Conservation (phyloP, 352 stramenopile species). For the Globisporangium alternatum region DNA sequence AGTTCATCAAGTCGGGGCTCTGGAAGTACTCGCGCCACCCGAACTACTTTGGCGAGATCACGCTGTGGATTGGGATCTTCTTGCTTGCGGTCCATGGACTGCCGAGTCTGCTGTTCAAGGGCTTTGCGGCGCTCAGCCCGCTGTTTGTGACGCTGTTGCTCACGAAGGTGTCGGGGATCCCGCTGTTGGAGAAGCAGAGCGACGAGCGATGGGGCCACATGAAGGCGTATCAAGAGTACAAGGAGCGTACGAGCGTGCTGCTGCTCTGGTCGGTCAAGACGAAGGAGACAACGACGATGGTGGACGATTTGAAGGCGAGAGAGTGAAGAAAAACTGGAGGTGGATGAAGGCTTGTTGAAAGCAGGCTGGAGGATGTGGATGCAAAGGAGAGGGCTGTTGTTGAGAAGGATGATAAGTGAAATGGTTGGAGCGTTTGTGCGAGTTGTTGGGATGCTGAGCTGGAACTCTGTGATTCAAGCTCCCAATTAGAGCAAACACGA, state of each 20-base stretch:
- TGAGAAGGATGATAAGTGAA: too few species aligned
- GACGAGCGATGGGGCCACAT: conserved; percentile 69
- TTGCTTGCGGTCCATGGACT: conserved; percentile 45
- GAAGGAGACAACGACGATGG: too few species aligned
- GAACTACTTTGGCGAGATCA: conserved; percentile 92
- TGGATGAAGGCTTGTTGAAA: too few species aligned
- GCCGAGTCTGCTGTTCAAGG: conserved; percentile 28
- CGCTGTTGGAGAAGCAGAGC: conserved; percentile 68
- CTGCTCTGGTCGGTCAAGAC: conserved; percentile 25
- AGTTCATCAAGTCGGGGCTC: conserved; percentile 69
- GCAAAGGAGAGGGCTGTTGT: too few species aligned
- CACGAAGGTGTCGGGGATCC: conserved; percentile 67
- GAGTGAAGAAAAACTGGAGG: too few species aligned
- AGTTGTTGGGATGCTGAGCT: too few species aligned
- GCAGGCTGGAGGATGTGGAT: too few species aligned
- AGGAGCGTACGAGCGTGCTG: conserved; percentile 63
- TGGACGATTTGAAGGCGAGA: too few species aligned
- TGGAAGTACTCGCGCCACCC: conserved; percentile 91
- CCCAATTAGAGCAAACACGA: too few species aligned
- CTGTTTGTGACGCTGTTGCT: conserved; percentile 74
- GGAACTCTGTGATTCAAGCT: too few species aligned
- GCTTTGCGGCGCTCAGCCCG: conserved; percentile 49
- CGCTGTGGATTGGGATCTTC: conserved; percentile 84
- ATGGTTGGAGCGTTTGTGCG: too few species aligned
- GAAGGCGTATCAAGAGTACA: conserved; percentile 75